phyloP scores from a whole-genome alignment of 176 grass and related monocot species.

The Carex myosuroides region DNA sequence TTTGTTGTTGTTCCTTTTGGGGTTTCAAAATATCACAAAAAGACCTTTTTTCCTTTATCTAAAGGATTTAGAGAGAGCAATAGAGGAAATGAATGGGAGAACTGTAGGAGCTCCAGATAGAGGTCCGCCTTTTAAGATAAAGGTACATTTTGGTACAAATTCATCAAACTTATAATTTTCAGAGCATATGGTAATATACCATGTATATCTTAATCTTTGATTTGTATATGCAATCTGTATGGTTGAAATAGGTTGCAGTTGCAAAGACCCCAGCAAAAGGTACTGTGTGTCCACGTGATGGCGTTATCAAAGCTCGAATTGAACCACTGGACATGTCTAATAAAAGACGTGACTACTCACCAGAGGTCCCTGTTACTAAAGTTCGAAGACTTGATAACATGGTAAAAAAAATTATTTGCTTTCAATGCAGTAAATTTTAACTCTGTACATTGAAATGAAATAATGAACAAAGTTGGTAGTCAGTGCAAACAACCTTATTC shows the following conservation, averaged over 20 bases:
- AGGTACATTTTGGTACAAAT: background rate
- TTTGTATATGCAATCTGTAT: background rate
- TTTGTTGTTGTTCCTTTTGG: background rate
- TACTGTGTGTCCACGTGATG: background rate
- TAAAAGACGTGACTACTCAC: background rate
- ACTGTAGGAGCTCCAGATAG: background rate
- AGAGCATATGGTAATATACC: background rate
- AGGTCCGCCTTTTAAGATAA: background rate
- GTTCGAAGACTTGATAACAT: background rate
- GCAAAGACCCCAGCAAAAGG: background rate
- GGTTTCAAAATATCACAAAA: background rate
- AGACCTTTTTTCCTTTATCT: background rate
- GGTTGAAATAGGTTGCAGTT: background rate
- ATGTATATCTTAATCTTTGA: background rate
- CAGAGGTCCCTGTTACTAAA: background rate
- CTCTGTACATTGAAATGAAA: background rate
- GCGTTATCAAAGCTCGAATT: background rate
- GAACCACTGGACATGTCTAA: background rate
- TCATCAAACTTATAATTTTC: background rate
- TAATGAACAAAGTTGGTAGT: background rate
- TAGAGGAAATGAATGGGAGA: background rate
- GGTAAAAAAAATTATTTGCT: too few relatives aligned
- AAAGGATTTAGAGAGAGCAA: background rate
- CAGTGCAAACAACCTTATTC: background rate
- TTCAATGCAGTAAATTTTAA: background rate